Evolutionary conservation across 2,329 filamentous ascomycete species (phyloP).

Genomic region (Epichloe sibirici): DNA sequence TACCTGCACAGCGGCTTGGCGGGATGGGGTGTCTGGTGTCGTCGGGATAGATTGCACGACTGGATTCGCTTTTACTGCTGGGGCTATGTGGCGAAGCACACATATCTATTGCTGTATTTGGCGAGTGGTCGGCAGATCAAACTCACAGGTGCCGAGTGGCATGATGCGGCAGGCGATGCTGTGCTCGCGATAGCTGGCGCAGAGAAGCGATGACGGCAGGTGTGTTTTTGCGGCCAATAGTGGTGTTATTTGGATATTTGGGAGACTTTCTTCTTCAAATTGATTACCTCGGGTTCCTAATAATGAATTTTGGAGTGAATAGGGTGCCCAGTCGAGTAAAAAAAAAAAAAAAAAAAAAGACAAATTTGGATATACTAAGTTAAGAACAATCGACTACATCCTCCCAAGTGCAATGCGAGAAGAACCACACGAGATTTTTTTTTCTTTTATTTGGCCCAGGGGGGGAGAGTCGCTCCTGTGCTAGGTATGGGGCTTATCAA

Average conservation of each 20-base stretch:
- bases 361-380: too few relatives aligned
- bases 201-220: constrained; percentile 8
- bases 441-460: too few relatives aligned
- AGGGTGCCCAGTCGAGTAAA: too few relatives aligned
- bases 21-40: constrained; percentile 57
- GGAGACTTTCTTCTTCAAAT: background rate
- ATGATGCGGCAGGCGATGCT: constrained; percentile 49
- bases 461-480: too few relatives aligned
- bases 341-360: too few relatives aligned
- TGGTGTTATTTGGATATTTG: background rate
- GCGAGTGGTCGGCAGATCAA: constrained; percentile 53
- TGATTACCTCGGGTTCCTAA: too few relatives aligned
- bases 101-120: constrained; percentile 64
- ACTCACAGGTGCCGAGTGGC: constrained; percentile 48
- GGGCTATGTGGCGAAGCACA: constrained; percentile 59
- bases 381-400: too few relatives aligned
- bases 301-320: too few relatives aligned
- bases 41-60: constrained; percentile 24
- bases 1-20: constrained; percentile 45
- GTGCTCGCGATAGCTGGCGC: constrained; percentile 24
- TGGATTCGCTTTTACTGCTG: constrained; percentile 63
- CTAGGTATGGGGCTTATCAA: too few relatives aligned
- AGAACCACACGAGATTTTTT: too few relatives aligned
- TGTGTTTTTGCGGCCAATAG: background rate
- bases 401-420: too few relatives aligned